phyloP scores from a whole-genome alignment of 2,329 filamentous ascomycete species.

The Pochonia chlamydosporia region DNA sequence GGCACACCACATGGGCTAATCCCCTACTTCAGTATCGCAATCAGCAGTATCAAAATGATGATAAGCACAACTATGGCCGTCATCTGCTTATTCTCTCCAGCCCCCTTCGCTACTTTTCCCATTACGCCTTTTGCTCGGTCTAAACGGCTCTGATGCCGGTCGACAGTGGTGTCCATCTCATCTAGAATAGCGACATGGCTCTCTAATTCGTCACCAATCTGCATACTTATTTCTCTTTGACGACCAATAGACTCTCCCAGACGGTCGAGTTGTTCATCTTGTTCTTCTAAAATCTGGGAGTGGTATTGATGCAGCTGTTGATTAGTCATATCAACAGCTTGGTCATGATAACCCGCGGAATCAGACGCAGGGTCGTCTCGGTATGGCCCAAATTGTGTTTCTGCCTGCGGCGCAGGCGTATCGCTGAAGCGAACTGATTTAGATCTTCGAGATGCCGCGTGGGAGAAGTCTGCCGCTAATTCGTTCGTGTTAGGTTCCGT shows the following conservation, averaged over 20 bases:
- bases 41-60: slow-evolving; percentile 73
- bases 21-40: slow-evolving; percentile 70
- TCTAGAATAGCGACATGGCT: slow-evolving; percentile 84
- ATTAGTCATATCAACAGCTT: slow-evolving; percentile 63
- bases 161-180: slow-evolving; percentile 77
- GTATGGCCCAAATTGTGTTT: slow-evolving; percentile 53
- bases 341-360: slow-evolving; percentile 51
- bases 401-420: slow-evolving; percentile 36
- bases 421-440: slow-evolving; percentile 89
- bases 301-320: slow-evolving; percentile 85
- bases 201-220: slow-evolving; percentile 94
- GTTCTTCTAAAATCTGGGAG: slow-evolving; percentile 71
- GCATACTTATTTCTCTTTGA: slow-evolving; percentile 87
- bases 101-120: slow-evolving; percentile 64
- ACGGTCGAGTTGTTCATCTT: slow-evolving; percentile 88
- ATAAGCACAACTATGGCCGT: slow-evolving; percentile 76
- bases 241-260: slow-evolving; percentile 81
- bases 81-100: slow-evolving; percentile 84
- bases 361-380: slow-evolving; percentile 58
- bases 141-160: slow-evolving; percentile 72
- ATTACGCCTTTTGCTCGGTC: slow-evolving; percentile 69
- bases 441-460: slow-evolving; percentile 46
- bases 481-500: slow-evolving; percentile 59
- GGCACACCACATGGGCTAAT: neutral
- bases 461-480: slow-evolving; percentile 57